These are phyloP conservation scores for Tetragonia tetragonoides DNA, from an alignment of 148 eudicot species.

Conservation along the genomic window DNA sequence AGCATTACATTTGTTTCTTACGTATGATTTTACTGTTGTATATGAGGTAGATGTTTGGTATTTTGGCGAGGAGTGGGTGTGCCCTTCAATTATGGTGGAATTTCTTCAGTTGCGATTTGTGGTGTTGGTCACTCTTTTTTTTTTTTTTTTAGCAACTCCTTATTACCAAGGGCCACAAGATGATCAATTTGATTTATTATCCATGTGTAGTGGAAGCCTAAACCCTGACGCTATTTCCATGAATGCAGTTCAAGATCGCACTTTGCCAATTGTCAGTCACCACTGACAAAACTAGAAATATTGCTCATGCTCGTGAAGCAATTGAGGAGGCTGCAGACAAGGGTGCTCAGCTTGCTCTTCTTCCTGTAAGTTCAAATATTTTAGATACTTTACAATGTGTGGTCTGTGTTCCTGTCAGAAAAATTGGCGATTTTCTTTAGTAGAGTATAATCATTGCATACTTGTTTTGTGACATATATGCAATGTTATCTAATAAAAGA, in stretches of 20 bases:
- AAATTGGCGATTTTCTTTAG: neutral
- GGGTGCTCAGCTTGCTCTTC: conserved; percentile 70
- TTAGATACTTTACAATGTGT: conserved; percentile 5
- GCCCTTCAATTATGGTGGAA: no score
- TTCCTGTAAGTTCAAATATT: conserved; percentile 47
- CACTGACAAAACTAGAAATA: conserved; percentile 67
- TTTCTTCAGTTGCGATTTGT: no score
- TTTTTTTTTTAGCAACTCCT: neutral
- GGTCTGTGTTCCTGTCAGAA: neutral
- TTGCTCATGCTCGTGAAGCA: conserved; percentile 68
- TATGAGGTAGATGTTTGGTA: no score
- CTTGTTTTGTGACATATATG: neutral
- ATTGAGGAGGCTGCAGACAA: conserved; percentile 67
- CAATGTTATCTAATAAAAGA: neutral
- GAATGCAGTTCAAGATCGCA: conserved; percentile 67
- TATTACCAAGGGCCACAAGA: neutral
- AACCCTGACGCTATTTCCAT: conserved; percentile 1
- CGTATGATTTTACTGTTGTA: no score
- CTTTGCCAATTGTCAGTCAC: conserved; percentile 83
- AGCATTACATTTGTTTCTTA: neutral
- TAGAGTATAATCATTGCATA: neutral
- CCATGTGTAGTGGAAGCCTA: neutral
- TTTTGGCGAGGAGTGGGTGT: no score
- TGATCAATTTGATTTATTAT: neutral
- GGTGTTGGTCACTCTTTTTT: no score